Percentiles rank a stretch among this genome's conserved stretches.
phyloP scores from a whole-genome alignment of 192 early-diverging fungal genomes.

The Thoreauomyces humboldtii region DNA sequence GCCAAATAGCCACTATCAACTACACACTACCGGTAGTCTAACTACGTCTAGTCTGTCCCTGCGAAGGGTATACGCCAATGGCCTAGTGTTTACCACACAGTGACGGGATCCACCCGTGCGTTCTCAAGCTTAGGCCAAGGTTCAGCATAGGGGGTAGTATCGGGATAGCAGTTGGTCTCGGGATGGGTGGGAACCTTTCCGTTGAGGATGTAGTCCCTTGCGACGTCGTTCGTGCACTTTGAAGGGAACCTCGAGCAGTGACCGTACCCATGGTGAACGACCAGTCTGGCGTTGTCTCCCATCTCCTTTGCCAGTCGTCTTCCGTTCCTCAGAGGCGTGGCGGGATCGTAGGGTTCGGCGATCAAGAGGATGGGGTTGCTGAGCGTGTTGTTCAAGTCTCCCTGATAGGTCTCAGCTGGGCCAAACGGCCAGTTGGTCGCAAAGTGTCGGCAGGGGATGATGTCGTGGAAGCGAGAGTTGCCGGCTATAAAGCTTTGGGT shows the following conservation, averaged over 20 bases:
- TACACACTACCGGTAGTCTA: too few relatives aligned
- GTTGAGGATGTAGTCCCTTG: neutral
- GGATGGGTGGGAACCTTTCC: neutral
- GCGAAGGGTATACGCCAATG: too few relatives aligned
- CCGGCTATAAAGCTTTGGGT: neutral
- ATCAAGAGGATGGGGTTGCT: neutral
- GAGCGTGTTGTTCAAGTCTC: neutral
- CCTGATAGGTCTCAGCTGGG: neutral
- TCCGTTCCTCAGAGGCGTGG: conserved; percentile 2
- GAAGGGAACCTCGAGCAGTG: neutral
- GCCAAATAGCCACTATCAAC: too few relatives aligned
- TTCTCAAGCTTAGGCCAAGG: too few relatives aligned
- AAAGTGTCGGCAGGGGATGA: neutral
- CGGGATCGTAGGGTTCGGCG: conserved; percentile 1
- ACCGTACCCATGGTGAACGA: conserved; percentile 5
- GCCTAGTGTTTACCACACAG: too few relatives aligned
- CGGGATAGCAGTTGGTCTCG: conserved; percentile 4
- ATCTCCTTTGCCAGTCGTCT: neutral
- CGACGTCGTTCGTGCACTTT: neutral
- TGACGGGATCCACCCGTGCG: too few relatives aligned
- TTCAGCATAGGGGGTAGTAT: neutral
- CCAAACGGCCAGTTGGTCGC: neutral
- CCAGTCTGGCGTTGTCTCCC: neutral
- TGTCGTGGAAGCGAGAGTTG: conserved; percentile 3
- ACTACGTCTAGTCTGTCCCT: too few relatives aligned